Evolutionary conservation across 257 asterid genomes (phyloP).

Genomic region (Solanum sitiens): DNA sequence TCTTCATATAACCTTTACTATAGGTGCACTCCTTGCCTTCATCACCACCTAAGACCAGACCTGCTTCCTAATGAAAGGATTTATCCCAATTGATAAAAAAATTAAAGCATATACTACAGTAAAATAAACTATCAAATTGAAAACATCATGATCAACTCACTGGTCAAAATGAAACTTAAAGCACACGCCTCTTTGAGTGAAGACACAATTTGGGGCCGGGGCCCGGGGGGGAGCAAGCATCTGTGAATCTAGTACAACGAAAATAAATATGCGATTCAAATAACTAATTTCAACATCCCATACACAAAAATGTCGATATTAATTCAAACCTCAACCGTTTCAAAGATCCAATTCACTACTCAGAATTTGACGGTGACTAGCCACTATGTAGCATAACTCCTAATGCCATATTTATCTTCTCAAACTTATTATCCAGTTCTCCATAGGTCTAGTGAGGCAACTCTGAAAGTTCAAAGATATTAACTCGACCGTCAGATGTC

Average conservation of each 20-base stretch:
- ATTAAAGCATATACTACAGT: neutral
- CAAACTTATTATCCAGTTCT: neutral
- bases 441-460: neutral
- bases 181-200: neutral
- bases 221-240: no score
- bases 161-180: neutral
- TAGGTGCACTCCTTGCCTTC: slow-evolving; percentile 95
- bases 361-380: neutral
- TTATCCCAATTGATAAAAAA: neutral
- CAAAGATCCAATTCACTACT: neutral
- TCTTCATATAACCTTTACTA: slow-evolving; percentile 60
- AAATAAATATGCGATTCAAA: neutral
- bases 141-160: neutral
- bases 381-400: neutral
- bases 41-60: slow-evolving; percentile 89
- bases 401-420: neutral
- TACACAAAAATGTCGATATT: neutral
- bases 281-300: neutral
- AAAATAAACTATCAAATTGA: neutral
- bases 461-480: neutral
- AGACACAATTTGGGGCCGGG: neutral
- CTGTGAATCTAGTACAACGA: no score
- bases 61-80: slow-evolving; percentile 53
- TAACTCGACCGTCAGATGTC: neutral
- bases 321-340: neutral